Percentiles rank a stretch among this genome's conserved stretches.
Conservation (phyloP, 495 filamentous ascomycete genomes). For the Mytilinidion resinicola region DNA sequence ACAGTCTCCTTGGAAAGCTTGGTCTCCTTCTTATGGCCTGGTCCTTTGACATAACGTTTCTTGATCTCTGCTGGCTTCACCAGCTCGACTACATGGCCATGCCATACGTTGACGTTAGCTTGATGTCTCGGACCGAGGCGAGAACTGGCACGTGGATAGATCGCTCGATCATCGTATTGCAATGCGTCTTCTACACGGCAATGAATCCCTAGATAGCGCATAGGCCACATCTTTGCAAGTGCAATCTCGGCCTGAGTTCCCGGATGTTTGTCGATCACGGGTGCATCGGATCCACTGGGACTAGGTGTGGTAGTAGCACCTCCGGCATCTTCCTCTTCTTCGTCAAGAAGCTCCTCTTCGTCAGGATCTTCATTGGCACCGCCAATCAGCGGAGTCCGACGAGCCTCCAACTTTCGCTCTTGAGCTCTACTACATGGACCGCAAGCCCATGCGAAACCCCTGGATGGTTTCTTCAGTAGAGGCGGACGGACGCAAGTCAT, state of each 20-base stretch:
- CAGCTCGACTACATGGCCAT: conserved; percentile 75
- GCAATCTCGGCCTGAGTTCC: conserved; percentile 86
- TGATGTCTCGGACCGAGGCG: conserved; percentile 89
- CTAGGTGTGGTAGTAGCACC: conserved; percentile 37
- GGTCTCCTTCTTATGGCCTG: conserved; percentile 58
- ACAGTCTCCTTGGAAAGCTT: conserved; percentile 73
- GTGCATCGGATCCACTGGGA: conserved; percentile 38
- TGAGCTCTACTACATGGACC: conserved; percentile 90
- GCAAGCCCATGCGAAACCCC: conserved; percentile 97
- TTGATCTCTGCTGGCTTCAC: conserved; percentile 84
- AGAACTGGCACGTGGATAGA: conserved; percentile 92
- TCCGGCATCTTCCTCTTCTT: conserved; percentile 71
- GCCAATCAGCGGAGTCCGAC: conserved; percentile 67
- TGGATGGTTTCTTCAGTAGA: conserved; percentile 89
- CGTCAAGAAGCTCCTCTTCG: conserved; percentile 53
- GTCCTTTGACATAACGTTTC: conserved; percentile 60
- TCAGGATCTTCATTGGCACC: conserved; percentile 61
- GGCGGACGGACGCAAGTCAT: conserved; percentile 96
- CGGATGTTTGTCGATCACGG: conserved; percentile 52
- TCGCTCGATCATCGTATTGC: conserved; percentile 89
- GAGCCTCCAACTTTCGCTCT: conserved; percentile 84
- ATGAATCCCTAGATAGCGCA: conserved; percentile 91
- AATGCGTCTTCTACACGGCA: conserved; percentile 93
- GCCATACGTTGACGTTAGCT: conserved; percentile 77
- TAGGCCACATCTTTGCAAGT: conserved; percentile 91